phyloP scores from a whole-genome alignment of 2,329 filamentous ascomycete genomes.

The Penicillium sclerotigenum region DNA sequence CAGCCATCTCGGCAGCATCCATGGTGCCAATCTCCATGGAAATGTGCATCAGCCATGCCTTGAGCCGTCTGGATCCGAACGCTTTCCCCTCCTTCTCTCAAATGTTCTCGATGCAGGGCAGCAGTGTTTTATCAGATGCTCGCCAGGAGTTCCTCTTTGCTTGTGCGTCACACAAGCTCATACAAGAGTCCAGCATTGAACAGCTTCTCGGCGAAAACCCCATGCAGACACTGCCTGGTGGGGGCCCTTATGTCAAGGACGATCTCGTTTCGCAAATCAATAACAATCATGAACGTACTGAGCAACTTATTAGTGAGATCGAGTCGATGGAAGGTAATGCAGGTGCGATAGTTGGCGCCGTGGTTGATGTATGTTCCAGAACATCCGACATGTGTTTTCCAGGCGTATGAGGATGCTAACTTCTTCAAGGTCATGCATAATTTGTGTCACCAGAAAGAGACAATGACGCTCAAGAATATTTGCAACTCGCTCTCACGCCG shows the following conservation, averaged over 20 bases:
- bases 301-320: conserved; percentile 74
- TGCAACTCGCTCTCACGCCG: conserved; percentile 58
- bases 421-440: conserved; percentile 50
- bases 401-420: conserved; percentile 3
- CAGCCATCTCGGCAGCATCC: conserved; percentile 55
- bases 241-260: conserved; percentile 73
- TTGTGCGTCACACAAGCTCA: conserved; percentile 82
- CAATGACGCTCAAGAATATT: conserved; percentile 60
- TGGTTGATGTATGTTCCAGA: conserved; percentile 59
- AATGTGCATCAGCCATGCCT: conserved; percentile 62
- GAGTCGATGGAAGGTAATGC: conserved; percentile 91
- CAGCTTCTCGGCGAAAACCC: conserved; percentile 79
- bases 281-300: conserved; percentile 69
- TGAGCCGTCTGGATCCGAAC: conserved; percentile 61
- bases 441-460: conserved; percentile 59
- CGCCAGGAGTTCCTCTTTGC: conserved; percentile 83
- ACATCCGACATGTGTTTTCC: neutral
- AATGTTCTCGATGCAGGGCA: conserved; percentile 59
- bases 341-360: conserved; percentile 75
- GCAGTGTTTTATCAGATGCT: conserved; percentile 62
- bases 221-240: conserved; percentile 71
- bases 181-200: conserved; percentile 73
- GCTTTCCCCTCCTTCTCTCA: conserved; percentile 64
- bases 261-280: conserved; percentile 74
- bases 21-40: conserved; percentile 61